phyloP scores from a whole-genome alignment of 2,329 filamentous ascomycete species.

The Alternaria arborescens region DNA sequence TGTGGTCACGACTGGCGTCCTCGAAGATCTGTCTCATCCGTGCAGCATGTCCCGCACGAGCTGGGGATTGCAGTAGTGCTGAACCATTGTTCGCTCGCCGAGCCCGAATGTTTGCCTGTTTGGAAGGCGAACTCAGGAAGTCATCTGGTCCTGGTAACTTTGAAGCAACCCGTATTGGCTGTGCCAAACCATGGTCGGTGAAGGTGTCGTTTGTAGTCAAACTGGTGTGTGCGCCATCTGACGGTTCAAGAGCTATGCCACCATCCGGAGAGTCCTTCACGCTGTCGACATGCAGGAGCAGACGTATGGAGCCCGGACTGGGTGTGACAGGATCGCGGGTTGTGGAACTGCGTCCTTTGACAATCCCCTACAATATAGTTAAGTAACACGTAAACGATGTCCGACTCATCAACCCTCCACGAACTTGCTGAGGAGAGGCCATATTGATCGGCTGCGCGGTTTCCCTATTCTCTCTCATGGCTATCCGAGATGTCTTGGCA shows the following conservation, averaged over 20 bases:
- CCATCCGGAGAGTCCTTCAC: slow-evolving; percentile 3
- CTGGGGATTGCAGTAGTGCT: slow-evolving; percentile 38
- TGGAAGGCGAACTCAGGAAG: slow-evolving; percentile 6
- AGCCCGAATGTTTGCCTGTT: slow-evolving; percentile 33
- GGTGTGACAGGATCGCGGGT: slow-evolving; percentile 14
- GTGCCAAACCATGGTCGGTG: background rate
- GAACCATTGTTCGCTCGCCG: slow-evolving; percentile 32
- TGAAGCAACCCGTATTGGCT: background rate
- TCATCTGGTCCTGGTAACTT: background rate
- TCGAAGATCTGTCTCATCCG: slow-evolving; percentile 44
- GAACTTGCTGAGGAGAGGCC: slow-evolving; percentile 17
- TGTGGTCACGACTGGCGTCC: slow-evolving; percentile 18
- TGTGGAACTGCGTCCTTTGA: background rate
- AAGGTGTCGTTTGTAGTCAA: background rate
- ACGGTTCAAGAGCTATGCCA: slow-evolving; percentile 10
- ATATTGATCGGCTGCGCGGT: slow-evolving; percentile 1
- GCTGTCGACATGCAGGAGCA: background rate
- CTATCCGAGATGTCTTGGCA: background rate
- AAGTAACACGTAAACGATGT: slow-evolving; percentile 5
- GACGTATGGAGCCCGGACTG: background rate
- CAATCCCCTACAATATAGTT: slow-evolving; percentile 16
- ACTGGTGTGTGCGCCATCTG: background rate
- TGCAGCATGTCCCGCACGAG: slow-evolving; percentile 37
- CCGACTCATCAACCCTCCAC: slow-evolving; percentile 1
- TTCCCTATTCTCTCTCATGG: background rate